Evolutionary conservation across 164 flowering plant species (phyloP).

Genomic region (Stephania cephalantha): DNA sequence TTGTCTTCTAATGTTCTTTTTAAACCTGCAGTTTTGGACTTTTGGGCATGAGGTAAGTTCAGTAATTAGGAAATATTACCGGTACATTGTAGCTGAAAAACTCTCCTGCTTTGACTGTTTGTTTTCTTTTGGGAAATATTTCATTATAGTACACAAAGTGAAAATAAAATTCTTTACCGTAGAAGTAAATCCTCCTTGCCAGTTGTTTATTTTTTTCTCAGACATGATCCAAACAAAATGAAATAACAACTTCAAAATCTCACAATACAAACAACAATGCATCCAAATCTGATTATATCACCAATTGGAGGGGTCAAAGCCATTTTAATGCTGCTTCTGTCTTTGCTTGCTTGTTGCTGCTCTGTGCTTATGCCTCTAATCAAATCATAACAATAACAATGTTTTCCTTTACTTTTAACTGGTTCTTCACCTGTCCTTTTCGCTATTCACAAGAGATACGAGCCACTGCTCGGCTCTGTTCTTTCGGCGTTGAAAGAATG

Average conservation of each 20-base stretch:
- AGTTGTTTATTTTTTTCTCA: background rate
- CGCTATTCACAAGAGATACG: constrained; percentile 15
- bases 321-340: background rate
- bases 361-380: background rate
- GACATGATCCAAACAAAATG: background rate
- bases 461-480: constrained; percentile 2
- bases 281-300: background rate
- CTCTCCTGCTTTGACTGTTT: background rate
- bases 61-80: background rate
- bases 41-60: background rate
- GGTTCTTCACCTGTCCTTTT: constrained; percentile 1
- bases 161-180: constrained; percentile 5
- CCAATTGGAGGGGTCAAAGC: background rate
- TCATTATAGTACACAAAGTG: constrained; percentile 1
- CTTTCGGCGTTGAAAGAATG: constrained; percentile 9
- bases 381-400: background rate
- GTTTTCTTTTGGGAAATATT: background rate
- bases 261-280: constrained; percentile 2
- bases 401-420: background rate
- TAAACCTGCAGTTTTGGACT: background rate
- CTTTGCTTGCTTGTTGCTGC: background rate
- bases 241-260: background rate
- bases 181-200: background rate
- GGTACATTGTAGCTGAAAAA: background rate
- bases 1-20: background rate